Conservation (phyloP, 331 rosid species). For the Malus hybrid region DNA sequence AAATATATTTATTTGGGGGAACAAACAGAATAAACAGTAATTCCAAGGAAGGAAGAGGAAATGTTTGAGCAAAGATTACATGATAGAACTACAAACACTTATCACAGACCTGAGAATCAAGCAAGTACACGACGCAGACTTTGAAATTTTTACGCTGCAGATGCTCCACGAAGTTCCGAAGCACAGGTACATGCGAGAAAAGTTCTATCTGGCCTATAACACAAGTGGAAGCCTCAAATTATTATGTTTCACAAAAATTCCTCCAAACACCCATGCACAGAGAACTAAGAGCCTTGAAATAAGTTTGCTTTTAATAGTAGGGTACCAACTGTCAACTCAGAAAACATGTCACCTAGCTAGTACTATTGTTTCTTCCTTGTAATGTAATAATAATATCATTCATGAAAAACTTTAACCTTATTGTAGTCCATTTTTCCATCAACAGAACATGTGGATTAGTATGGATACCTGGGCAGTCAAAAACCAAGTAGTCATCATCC, state of each 20-base stretch:
- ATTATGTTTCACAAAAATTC: neutral
- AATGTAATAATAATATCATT: neutral
- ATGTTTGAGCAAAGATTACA: too few relatives aligned
- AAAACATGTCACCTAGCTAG: too few relatives aligned
- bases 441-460: neutral
- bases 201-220: conserved; percentile 83
- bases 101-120: conserved; percentile 80
- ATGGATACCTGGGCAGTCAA: conserved; percentile 86
- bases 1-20: conserved; percentile 15
- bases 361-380: neutral
- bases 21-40: neutral
- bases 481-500: conserved; percentile 89
- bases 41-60: neutral
- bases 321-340: too few relatives aligned
- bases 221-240: neutral
- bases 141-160: conserved; percentile 64
- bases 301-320: neutral
- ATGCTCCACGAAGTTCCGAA: conserved; percentile 82
- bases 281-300: neutral
- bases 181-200: conserved; percentile 81
- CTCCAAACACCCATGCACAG: neutral
- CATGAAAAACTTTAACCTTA: neutral
- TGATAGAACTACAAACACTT: neutral
- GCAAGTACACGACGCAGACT: conserved; percentile 83
- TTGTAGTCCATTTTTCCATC: neutral